Evolutionary conservation across 1,284 basidiomycete species (phyloP).

Genomic region (Ganoderma sp.): DNA sequence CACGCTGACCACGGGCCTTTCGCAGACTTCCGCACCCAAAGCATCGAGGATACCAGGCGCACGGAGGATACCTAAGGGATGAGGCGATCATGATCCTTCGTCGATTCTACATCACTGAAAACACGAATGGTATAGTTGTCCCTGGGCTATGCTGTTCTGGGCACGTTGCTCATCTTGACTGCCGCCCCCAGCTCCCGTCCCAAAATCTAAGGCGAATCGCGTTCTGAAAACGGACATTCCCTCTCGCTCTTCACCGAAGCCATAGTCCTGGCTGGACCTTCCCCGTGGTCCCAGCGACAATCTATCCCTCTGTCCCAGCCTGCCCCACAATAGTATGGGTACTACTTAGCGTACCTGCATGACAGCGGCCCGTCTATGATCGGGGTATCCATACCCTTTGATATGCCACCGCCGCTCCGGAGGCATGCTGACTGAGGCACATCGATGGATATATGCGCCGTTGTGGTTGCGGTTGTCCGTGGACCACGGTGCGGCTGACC

Average conservation of each 20-base stretch:
- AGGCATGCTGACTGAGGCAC: too few species aligned
- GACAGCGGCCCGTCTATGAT: not conserved
- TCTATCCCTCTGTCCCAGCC: too few species aligned
- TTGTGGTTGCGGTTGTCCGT: too few species aligned
- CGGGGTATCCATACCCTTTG: not conserved
- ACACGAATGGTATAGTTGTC: constrained; percentile 77
- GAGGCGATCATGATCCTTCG: constrained; percentile 96
- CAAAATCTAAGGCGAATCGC: constrained; percentile 75
- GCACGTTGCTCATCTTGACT: not conserved
- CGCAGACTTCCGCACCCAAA: constrained; percentile 66
- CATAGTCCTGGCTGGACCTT: not conserved
- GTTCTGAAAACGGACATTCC: constrained; percentile 77
- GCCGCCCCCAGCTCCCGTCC: constrained; percentile 65
- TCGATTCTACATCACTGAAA: constrained; percentile 95
- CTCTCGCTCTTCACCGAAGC: constrained; percentile 29
- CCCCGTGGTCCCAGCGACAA: not conserved
- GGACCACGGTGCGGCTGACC: too few species aligned
- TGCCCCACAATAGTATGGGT: too few species aligned
- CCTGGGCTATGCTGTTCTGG: not conserved
- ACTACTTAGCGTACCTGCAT: too few species aligned
- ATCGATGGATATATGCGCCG: too few species aligned
- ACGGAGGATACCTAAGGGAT: constrained; percentile 86
- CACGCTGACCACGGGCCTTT: not conserved
- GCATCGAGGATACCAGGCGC: constrained; percentile 79
- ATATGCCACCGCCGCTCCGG: too few species aligned